Evolutionary conservation across 257 asterid species (phyloP).

Genomic region (Paraleonurus japonicus): DNA sequence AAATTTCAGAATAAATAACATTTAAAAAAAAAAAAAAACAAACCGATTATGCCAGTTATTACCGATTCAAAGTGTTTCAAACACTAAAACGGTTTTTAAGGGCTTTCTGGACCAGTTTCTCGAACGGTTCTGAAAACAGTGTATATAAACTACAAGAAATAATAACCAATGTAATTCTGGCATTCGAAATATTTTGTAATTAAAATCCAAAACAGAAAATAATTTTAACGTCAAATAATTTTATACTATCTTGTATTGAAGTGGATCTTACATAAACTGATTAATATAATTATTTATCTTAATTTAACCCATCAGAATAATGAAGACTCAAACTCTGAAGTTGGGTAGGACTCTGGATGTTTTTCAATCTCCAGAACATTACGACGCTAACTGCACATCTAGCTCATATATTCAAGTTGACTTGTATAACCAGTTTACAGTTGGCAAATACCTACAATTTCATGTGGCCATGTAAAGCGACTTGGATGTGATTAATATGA

Average conservation of each 20-base stretch:
- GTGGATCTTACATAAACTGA: not conserved
- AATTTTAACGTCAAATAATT: not conserved
- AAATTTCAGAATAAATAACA: too few species aligned
- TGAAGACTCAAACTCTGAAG: not conserved
- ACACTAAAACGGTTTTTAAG: too few species aligned
- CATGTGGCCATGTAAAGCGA: too few species aligned
- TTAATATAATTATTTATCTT: too few species aligned
- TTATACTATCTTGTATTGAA: too few species aligned
- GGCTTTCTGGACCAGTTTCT: too few species aligned
- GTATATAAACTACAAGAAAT: not conserved
- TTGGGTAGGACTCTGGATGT: not conserved
- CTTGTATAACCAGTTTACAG: not conserved
- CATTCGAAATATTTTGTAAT: not conserved
- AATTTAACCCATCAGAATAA: too few species aligned
- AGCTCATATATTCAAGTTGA: not conserved
- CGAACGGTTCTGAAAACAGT: too few species aligned
- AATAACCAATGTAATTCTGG: not conserved
- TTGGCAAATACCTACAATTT: not conserved
- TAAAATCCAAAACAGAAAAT: not conserved
- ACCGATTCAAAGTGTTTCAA: too few species aligned
- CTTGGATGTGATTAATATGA: not conserved
- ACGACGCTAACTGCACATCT: not conserved
- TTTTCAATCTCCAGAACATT: too few species aligned
- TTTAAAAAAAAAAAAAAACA: too few species aligned
- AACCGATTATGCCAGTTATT: too few species aligned